Percentiles rank a stretch among this genome's conserved stretches.
These are phyloP conservation scores for Penstemon eatonii DNA, from an alignment of 257 asterid genomes.

Conservation along the genomic window DNA sequence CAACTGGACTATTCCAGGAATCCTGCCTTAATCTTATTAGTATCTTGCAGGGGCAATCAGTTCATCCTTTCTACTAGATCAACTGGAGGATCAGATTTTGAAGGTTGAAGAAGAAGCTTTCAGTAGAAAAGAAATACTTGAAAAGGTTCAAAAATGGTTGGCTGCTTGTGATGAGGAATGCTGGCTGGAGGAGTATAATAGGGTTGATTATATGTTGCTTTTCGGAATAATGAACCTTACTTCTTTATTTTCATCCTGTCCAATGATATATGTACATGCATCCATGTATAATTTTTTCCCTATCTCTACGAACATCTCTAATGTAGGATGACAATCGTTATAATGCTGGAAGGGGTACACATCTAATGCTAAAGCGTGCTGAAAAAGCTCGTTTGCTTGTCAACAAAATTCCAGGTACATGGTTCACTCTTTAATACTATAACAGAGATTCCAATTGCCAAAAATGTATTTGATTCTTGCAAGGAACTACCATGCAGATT, in stretches of 20 bases:
- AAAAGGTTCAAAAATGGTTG: constrained; percentile 85
- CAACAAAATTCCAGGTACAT: constrained; percentile 83
- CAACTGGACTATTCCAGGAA: not conserved
- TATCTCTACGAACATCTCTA: constrained; percentile 7
- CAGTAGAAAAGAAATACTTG: constrained; percentile 84
- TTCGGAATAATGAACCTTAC: constrained; percentile 10
- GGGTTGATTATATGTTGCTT: constrained; percentile 54
- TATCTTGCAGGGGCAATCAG: constrained; percentile 56
- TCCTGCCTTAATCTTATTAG: constrained; percentile 8
- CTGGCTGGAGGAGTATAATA: constrained; percentile 95
- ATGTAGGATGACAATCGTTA: constrained; percentile 88
- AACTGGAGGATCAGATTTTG: constrained; percentile 64
- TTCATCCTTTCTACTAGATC: constrained; percentile 67
- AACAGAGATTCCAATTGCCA: not conserved
- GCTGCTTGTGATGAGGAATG: constrained; percentile 83
- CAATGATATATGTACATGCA: not conserved
- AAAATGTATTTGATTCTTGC: not conserved
- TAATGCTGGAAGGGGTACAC: constrained; percentile 89
- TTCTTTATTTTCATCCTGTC: not conserved
- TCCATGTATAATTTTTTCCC: not conserved
- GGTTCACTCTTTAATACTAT: constrained; percentile 9
- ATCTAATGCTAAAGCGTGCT: constrained; percentile 83
- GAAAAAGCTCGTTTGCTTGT: constrained; percentile 91
- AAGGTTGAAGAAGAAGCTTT: constrained; percentile 71
- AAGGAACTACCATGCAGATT: not conserved